Evolutionary conservation across 805 yeast species (phyloP), one percentile per base, ranked within the genome.

Genomic region (Cyberlindnera euphorbiiphila): DNA sequence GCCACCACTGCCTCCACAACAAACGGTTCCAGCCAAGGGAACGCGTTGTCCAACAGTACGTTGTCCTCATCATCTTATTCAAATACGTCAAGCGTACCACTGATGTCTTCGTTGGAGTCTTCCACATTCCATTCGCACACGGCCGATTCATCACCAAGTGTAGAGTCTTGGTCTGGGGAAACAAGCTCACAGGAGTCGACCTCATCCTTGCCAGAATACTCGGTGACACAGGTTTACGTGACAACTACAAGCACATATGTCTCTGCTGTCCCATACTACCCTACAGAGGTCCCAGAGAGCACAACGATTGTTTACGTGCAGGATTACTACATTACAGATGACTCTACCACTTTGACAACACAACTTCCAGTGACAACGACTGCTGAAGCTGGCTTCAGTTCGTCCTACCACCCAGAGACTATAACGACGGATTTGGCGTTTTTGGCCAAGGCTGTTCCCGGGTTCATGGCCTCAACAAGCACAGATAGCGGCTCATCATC

Each of bases 391-490:
- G 12, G 33, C 38, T 17, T 14, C 33, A 13, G 42, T 29, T 17
- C 31, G 10, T 28, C 22, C 6, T 26, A 17, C n/a, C 15, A 25
- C 27, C 13, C 25, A 9, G 4, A 18, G 29, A 12, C 48, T 4
- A 32, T 47, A 7, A 53, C 56, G 1, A 41, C 53, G 9, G 56
- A 53, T 25, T 18, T 49, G 7, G 32, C 53, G n/a, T 43, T 44
- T 18, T 34, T 49, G 9, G 44, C 37, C 2, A 42, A 43, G 11
- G 36, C 20, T 20, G 41, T 36, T 9, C 41, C 43, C 9, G 44
- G 35, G 5, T 43, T 38, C 25, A 34, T 20, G 9, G 20, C 32
- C 5, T 30, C 25, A 18, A 21, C 11, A 21, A 21, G 11, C 24
- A 8, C 24, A 21, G 11, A 21, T 11, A 9, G 11, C 24, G 24